A percentile compares a stretch with the other conserved stretches of the same genome.
Evolutionary conservation across 805 yeast genomes (phyloP).

Genomic region (Saturnispora hagleri): DNA sequence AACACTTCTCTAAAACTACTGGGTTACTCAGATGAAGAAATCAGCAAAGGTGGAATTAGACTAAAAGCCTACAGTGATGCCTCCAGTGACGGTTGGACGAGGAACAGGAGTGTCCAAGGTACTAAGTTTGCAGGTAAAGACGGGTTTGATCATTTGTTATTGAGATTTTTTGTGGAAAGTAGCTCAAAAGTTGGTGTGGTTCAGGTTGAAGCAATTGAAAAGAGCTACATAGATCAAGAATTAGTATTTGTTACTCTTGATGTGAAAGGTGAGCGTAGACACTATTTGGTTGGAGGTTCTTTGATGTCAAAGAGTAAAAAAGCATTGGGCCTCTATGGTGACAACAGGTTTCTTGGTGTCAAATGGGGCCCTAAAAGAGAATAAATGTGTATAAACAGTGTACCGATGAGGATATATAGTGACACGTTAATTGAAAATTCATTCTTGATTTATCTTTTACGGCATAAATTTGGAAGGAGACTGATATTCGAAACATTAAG

Average conservation of each 20-base stretch:
- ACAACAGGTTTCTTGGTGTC: slow-evolving; percentile 64
- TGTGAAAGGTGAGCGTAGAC: slow-evolving; percentile 59
- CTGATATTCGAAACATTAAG: no score
- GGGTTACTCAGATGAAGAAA: slow-evolving; percentile 30
- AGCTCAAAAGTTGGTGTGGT: slow-evolving; percentile 57
- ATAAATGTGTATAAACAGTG: slow-evolving; percentile 6
- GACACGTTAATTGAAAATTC: background rate
- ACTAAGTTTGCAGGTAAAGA: slow-evolving; percentile 54
- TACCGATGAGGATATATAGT: background rate
- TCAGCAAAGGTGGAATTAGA: slow-evolving; percentile 36
- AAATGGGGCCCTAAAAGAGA: slow-evolving; percentile 74
- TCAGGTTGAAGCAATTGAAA: slow-evolving; percentile 71
- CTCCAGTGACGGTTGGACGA: slow-evolving; percentile 68
- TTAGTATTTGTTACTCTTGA: slow-evolving; percentile 69
- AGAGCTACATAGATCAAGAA: slow-evolving; percentile 54
- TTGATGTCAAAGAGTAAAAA: slow-evolving; percentile 26
- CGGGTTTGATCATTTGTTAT: slow-evolving; percentile 70
- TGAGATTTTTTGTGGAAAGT: slow-evolving; percentile 84
- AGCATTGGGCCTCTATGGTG: slow-evolving; percentile 15
- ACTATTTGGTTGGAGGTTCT: slow-evolving; percentile 59
- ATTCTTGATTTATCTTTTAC: background rate
- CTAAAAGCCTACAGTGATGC: slow-evolving; percentile 78
- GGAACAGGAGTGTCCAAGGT: slow-evolving; percentile 78
- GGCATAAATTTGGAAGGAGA: no score
- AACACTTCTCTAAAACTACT: slow-evolving; percentile 48